phyloP scores from a whole-genome alignment of 208 protist species.

The Acanthamoeba sp. region DNA sequence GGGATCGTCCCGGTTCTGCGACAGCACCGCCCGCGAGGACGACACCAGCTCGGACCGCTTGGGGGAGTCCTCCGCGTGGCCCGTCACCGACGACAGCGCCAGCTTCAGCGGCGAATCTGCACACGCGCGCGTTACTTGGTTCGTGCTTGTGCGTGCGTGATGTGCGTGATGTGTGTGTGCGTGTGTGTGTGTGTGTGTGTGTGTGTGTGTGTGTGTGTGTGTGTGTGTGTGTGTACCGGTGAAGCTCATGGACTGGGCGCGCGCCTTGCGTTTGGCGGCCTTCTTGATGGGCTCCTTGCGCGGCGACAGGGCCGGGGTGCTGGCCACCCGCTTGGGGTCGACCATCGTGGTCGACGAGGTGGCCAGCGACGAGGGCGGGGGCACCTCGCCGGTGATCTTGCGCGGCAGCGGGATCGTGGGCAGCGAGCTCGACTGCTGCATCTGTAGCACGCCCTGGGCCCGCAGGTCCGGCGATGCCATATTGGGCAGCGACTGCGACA shows the following conservation, averaged over 20 bases:
- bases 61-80: not conserved
- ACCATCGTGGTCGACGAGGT: not conserved
- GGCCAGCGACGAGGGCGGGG: not conserved
- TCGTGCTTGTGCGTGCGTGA: too few relatives aligned
- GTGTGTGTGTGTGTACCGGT: not conserved
- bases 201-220: not conserved
- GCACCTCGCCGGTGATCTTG: not conserved
- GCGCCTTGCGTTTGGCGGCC: not conserved
- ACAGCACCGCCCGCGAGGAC: constrained; percentile 7
- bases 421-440: not conserved
- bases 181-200: not conserved
- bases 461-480: not conserved
- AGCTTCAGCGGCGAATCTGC: constrained; percentile 26
- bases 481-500: not conserved
- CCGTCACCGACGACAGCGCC: not conserved
- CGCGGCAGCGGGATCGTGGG: constrained; percentile 15
- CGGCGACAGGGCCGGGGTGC: not conserved
- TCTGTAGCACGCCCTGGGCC: not conserved
- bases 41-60: constrained; percentile 34
- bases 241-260: constrained; percentile 39
- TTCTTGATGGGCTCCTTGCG: constrained; percentile 6
- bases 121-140: too few relatives aligned
- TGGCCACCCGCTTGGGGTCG: not conserved
- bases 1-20: not conserved
- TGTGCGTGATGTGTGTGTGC: not conserved